Base-by-base conservation (phyloP, 2,329 filamentous ascomycete genomes). In the Aureobasidium sp. region DNA sequence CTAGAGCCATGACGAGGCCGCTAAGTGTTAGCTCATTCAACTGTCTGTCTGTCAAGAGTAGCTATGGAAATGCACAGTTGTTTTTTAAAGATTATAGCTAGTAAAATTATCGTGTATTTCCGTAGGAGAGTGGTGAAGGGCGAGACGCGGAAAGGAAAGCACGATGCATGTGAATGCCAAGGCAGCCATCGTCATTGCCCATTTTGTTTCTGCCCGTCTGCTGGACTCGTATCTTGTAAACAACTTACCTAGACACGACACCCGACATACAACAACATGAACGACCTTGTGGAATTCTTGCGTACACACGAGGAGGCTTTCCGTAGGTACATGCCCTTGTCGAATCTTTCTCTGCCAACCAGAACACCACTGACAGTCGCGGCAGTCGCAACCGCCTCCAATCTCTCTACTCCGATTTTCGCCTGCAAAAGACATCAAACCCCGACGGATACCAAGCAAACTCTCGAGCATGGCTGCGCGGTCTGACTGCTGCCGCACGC, bases 401-500 rank as follows among this genome's bases (percentile, higher is more conserved):
- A 14, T 92, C 91, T 5, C 85, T 96, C 49, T 96, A 95, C 77
- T 92, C 91, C 52, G 91, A 96, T 73, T 96, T 96, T 71, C 80
- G 85, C 41, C 76, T 84, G 5, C 90, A 93, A 67, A 82, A 82
- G 68, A 84, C 82, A 42, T 84, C 89, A 25, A 96, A 96, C 71
- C 90, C 91, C 1, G 90, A 95, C 73, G 91, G 90, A 69, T 96
- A 91, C 77, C 77, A 80, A 22, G 90, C 91, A 47, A 96, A 96
- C 72, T 79, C 90, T 45, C 77, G 82, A 7, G 89, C 90, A 58
- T 96, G 91, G 91, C 85, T 87, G 63, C 82, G 83, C 42, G 91
- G 86, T 2, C 80, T 96, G 45, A 81, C 84, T n/a, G 79, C 84
- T 57, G 88, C 91, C 1, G 81, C 87, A 0, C 80, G 84, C 65